Percentiles rank a stretch among this genome's conserved stretches.
Conservation (phyloP, 2,329 filamentous ascomycete species). For the Penicillium sp. region DNA sequence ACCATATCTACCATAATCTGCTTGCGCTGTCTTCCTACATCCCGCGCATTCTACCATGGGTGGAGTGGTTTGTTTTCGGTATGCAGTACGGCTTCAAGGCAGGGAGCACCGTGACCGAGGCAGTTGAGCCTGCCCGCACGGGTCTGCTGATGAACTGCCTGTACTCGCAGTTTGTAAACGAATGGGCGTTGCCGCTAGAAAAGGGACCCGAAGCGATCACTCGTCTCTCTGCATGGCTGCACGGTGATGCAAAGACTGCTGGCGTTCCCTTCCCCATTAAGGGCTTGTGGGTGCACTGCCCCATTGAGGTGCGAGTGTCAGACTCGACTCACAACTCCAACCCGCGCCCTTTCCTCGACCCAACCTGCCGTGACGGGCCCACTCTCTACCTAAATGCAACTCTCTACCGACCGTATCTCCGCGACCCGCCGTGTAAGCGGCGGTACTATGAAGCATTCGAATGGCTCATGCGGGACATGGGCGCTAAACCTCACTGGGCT, state of each 20-base stretch:
- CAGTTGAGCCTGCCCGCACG: slow-evolving; percentile 71
- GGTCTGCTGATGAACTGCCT: slow-evolving; percentile 94
- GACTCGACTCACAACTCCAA: slow-evolving; percentile 56
- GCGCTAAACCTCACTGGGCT: slow-evolving; percentile 81
- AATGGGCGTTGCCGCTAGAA: slow-evolving; percentile 87
- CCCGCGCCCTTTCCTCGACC: slow-evolving; percentile 66
- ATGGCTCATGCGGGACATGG: slow-evolving; percentile 81
- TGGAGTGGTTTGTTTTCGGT: slow-evolving; percentile 95
- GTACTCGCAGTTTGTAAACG: slow-evolving; percentile 97
- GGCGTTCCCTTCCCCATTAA: slow-evolving; percentile 76
- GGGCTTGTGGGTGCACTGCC: slow-evolving; percentile 79
- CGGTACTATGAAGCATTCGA: slow-evolving; percentile 88
- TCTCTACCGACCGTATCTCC: slow-evolving; percentile 74
- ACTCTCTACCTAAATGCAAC: slow-evolving; percentile 88
- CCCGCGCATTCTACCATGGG: slow-evolving; percentile 74
- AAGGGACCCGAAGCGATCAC: slow-evolving; percentile 82
- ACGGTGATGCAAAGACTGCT: slow-evolving; percentile 64
- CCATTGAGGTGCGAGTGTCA: slow-evolving; percentile 82
- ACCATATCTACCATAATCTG: slow-evolving; percentile 86
- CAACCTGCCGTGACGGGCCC: slow-evolving; percentile 62
- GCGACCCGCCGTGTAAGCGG: slow-evolving; percentile 68
- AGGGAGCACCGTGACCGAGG: slow-evolving; percentile 63
- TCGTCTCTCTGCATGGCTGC: slow-evolving; percentile 81
- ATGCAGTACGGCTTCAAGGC: slow-evolving; percentile 88
- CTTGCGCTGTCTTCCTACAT: slow-evolving; percentile 74